These are phyloP conservation scores for Ligustrum vulgare DNA, from an alignment of 257 asterid genomes.

Conservation along the genomic window DNA sequence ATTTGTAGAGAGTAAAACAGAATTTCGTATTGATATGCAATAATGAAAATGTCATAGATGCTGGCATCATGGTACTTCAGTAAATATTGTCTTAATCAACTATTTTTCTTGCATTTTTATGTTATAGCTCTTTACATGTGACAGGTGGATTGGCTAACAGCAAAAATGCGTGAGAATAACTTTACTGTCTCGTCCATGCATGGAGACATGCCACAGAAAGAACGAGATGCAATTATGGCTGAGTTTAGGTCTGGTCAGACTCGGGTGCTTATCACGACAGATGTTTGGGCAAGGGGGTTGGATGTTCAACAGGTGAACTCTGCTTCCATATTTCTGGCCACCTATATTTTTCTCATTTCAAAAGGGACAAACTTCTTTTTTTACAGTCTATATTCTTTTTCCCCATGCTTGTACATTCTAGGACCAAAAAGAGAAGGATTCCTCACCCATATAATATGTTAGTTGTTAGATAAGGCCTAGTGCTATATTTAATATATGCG, in stretches of 20 bases:
- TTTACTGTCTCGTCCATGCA: constrained; percentile 97
- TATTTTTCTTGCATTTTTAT: background rate
- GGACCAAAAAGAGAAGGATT: background rate
- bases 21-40: background rate
- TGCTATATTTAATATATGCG: background rate
- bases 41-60: background rate
- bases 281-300: constrained; percentile 98
- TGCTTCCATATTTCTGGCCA: background rate
- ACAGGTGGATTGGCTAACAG: constrained; percentile 94
- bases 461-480: background rate
- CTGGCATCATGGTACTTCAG: background rate
- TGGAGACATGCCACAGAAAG: constrained; percentile 99
- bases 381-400: no score
- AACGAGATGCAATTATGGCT: constrained; percentile 87
- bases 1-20: background rate
- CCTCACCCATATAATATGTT: background rate
- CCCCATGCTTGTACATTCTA: background rate
- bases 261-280: constrained; percentile 93
- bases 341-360: background rate
- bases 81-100: background rate
- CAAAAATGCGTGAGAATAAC: constrained; percentile 84
- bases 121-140: background rate
- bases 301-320: constrained; percentile 92
- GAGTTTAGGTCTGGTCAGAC: constrained; percentile 86
- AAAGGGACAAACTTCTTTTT: background rate